phyloP scores from a whole-genome alignment of 345 rosid genomes.

The Schrenkiella parvula region DNA sequence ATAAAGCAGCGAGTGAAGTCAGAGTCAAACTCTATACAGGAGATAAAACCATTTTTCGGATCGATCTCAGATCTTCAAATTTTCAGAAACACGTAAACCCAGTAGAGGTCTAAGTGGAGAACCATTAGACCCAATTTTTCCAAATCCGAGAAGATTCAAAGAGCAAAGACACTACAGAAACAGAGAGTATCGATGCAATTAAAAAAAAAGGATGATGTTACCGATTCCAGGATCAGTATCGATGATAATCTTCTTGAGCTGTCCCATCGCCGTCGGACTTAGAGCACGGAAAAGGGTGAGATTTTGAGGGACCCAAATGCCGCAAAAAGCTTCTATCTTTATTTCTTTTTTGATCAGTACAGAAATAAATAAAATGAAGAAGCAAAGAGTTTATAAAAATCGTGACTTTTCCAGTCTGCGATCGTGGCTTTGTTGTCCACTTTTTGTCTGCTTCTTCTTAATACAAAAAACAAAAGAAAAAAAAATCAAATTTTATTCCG shows the following conservation, averaged over 20 bases:
- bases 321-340: neutral
- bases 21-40: neutral
- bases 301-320: conserved; percentile 15
- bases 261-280: conserved; percentile 33
- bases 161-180: neutral
- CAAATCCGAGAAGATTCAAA: neutral
- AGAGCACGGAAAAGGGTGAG: neutral
- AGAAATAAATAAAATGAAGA: neutral
- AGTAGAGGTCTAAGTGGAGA: neutral
- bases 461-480: too few species aligned
- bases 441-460: conserved; percentile 5
- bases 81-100: neutral
- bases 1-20: neutral
- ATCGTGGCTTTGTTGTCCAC: conserved; percentile 10
- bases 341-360: neutral
- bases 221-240: conserved; percentile 97
- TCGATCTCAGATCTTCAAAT: conserved; percentile 13
- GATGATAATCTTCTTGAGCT: conserved; percentile 77
- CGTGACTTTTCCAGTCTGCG: neutral
- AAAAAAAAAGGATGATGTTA: conserved; percentile 7
- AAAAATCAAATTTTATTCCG: neutral
- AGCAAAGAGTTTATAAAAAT: neutral
- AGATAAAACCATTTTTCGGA: neutral
- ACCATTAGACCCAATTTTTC: neutral
- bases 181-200: neutral